Evolutionary conservation across 2,329 filamentous ascomycete genomes (phyloP).

Genomic region (Fusarium metavorans): DNA sequence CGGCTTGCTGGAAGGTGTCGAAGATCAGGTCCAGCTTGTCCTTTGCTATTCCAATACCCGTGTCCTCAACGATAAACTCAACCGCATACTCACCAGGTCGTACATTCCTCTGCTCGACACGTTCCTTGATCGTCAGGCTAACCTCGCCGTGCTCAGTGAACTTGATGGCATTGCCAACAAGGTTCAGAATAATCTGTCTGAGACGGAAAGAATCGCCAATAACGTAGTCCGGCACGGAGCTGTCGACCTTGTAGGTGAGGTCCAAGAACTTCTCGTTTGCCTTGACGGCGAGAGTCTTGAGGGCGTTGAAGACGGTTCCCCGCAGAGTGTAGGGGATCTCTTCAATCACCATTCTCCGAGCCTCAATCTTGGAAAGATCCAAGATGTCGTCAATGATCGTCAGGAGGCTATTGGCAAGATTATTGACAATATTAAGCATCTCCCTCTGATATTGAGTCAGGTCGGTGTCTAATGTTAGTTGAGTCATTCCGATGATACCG

Average conservation of each 20-base stretch:
- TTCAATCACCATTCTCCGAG: slow-evolving; percentile 97
- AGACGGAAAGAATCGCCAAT: slow-evolving; percentile 97
- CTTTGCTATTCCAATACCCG: slow-evolving; percentile 94
- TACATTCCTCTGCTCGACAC: slow-evolving; percentile 72
- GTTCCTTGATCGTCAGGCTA: slow-evolving; percentile 86
- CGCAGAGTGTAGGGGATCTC: slow-evolving; percentile 96
- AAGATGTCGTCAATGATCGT: slow-evolving; percentile 94
- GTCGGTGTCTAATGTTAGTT: slow-evolving; percentile 94
- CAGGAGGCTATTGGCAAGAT: slow-evolving; percentile 92
- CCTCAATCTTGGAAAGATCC: slow-evolving; percentile 86
- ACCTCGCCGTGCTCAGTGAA: slow-evolving; percentile 98
- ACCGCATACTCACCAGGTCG: slow-evolving; percentile 86
- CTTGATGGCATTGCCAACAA: slow-evolving; percentile 98
- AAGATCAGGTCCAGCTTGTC: slow-evolving; percentile 98
- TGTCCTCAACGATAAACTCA: slow-evolving; percentile 95
- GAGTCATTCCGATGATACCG: slow-evolving; percentile 98
- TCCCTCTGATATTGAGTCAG: slow-evolving; percentile 95
- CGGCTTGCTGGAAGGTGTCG: slow-evolving; percentile 98
- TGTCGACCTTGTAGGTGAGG: slow-evolving; percentile 93
- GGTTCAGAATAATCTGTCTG: slow-evolving; percentile 94
- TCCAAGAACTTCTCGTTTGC: slow-evolving; percentile 96
- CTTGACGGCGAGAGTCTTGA: slow-evolving; percentile 97
- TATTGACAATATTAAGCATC: slow-evolving; percentile 98
- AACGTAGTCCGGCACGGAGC: slow-evolving; percentile 92
- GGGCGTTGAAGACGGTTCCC: slow-evolving; percentile 94